Evolutionary conservation across 2,329 filamentous ascomycete genomes (phyloP).

Genomic region (Sporothrix globosa): DNA sequence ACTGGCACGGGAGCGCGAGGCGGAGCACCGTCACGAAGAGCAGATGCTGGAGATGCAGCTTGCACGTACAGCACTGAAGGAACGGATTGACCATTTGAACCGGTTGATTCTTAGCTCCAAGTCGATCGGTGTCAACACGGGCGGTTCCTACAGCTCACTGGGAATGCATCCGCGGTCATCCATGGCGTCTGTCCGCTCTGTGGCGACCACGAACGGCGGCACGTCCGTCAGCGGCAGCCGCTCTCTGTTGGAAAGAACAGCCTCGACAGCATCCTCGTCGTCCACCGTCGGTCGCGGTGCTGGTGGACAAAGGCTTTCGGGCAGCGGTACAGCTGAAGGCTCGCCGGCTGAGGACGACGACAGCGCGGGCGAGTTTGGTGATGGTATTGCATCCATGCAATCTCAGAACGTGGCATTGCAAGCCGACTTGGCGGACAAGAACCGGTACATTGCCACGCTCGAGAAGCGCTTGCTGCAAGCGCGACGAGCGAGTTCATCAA

Average conservation of each 20-base stretch:
- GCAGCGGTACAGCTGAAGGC: conserved; percentile 44
- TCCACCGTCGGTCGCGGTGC: conserved; percentile 63
- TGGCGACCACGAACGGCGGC: conserved; percentile 61
- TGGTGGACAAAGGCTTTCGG: conserved; percentile 50
- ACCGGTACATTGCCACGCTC: conserved; percentile 90
- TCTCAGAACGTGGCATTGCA: conserved; percentile 92
- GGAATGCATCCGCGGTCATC: conserved; percentile 70
- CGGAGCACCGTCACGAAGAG: conserved; percentile 86
- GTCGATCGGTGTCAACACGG: conserved; percentile 87
- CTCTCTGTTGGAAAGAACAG: conserved; percentile 63
- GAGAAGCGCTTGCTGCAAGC: conserved; percentile 93
- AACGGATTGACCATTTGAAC: conserved; percentile 96
- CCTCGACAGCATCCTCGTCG: conserved; percentile 67
- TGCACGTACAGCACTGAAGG: conserved; percentile 90
- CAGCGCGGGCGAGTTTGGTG: conserved; percentile 77
- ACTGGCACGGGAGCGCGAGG: conserved; percentile 74
- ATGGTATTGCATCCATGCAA: conserved; percentile 78
- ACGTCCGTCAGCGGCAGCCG: conserved; percentile 36
- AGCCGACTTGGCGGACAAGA: conserved; percentile 94
- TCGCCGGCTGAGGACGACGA: conserved; percentile 65
- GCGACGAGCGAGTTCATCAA: conserved; percentile 83
- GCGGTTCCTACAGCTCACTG: conserved; percentile 70
- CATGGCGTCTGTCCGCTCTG: conserved; percentile 44
- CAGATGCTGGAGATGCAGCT: conserved; percentile 99
- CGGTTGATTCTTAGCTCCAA: conserved; percentile 93